These are phyloP conservation scores for Brassica hybrid DNA, from an alignment of 441 rosid genomes.

Conservation along the genomic window DNA sequence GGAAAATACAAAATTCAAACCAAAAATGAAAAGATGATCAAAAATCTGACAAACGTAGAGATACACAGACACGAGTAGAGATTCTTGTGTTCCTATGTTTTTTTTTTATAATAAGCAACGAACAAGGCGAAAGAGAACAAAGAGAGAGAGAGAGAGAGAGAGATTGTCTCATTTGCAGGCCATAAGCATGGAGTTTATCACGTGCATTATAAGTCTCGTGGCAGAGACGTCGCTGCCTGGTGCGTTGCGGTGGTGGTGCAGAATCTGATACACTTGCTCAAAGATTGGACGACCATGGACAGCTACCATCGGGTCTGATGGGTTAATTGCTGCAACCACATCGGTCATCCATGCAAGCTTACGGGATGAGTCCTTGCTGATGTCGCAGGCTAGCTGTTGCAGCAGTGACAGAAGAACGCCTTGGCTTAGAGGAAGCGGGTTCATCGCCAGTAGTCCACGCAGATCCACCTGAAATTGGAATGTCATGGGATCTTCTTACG, in stretches of 20 bases:
- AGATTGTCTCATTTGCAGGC: conserved; percentile 50
- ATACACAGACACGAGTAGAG: conserved; percentile 26
- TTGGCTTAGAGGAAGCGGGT: conserved; percentile 64
- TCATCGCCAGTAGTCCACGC: conserved; percentile 46
- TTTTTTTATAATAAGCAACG: background rate
- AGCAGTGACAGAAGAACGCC: no score
- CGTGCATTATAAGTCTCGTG: background rate
- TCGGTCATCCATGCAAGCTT: background rate
- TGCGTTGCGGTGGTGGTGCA: background rate
- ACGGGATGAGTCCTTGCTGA: background rate
- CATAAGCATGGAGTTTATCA: conserved; percentile 63
- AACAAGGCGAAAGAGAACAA: conserved; percentile 9
- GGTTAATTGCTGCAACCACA: background rate
- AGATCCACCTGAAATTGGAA: conserved; percentile 56
- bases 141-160: background rate
- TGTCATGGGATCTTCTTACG: background rate
- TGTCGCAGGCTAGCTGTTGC: background rate
- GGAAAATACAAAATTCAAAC: conserved; percentile 30
- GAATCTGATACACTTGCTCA: background rate
- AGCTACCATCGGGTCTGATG: background rate
- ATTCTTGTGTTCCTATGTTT: conserved; percentile 20
- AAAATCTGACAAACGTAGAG: conserved; percentile 14
- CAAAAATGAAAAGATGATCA: conserved; percentile 25
- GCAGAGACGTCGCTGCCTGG: background rate
- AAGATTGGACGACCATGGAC: background rate